Percentiles rank a stretch among this genome's conserved stretches.
Conservation (phyloP, 768 basidiomycete species). For the Candolleomyces aberdarensis region DNA sequence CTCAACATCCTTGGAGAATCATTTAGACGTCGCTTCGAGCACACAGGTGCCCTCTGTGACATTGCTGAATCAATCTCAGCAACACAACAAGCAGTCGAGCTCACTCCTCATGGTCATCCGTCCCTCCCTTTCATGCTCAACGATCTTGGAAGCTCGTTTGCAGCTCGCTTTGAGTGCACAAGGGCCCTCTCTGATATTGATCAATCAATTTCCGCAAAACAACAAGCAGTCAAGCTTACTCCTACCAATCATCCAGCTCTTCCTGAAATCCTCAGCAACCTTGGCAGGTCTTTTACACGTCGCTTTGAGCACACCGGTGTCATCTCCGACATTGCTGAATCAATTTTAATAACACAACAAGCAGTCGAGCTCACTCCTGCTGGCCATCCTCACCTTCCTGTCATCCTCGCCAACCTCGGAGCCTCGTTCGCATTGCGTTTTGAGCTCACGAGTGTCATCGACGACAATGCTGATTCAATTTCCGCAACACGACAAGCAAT, state of each 20-base stretch:
- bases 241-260: background rate
- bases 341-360: background rate
- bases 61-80: background rate
- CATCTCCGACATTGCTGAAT: background rate
- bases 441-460: background rate
- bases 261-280: constrained; percentile 2
- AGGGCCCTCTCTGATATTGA: background rate
- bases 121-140: background rate
- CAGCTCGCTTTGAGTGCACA: background rate
- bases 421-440: background rate
- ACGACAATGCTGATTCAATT: background rate
- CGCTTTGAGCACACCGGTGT: background rate
- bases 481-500: background rate
- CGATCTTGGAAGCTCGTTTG: background rate
- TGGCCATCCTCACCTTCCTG: background rate
- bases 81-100: background rate
- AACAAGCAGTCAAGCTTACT: background rate
- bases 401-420: background rate
- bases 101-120: background rate
- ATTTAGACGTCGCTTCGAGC: background rate
- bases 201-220: background rate
- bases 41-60: background rate
- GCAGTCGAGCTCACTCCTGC: constrained; percentile 3
- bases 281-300: background rate
- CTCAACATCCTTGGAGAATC: background rate